phyloP scores from a whole-genome alignment of 2,329 filamentous ascomycete species.

The Metarhizium robertsii region DNA sequence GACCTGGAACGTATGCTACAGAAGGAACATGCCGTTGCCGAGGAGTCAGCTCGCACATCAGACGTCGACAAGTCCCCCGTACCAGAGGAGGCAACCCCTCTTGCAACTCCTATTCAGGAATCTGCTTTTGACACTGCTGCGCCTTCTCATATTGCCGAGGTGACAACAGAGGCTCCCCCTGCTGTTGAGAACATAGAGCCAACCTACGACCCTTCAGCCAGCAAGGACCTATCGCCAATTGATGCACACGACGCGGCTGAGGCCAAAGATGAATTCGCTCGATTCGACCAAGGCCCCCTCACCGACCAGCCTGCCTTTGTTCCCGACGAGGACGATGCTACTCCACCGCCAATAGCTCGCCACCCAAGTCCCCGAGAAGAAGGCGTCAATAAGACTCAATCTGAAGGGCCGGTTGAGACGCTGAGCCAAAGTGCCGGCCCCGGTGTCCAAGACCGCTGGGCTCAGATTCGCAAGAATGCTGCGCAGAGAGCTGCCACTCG shows the following conservation, averaged over 20 bases:
- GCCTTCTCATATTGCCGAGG: background rate
- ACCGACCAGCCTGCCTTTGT: conserved; percentile 78
- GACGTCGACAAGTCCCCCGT: background rate
- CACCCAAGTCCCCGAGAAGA: conserved; percentile 13
- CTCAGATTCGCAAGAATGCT: conserved; percentile 90
- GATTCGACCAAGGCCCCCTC: conserved; percentile 84
- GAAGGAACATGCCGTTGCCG: conserved; percentile 21
- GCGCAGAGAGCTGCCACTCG: conserved; percentile 65
- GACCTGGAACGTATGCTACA: conserved; percentile 44
- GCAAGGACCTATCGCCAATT: conserved; percentile 44
- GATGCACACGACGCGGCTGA: conserved; percentile 50
- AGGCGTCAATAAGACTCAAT: conserved; percentile 8
- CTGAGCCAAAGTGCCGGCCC: conserved; percentile 23
- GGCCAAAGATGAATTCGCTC: conserved; percentile 50
- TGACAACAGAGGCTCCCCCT: background rate
- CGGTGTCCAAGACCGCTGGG: conserved; percentile 69
- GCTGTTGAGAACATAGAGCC: conserved; percentile 10
- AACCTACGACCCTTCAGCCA: conserved; percentile 8
- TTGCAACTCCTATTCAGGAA: background rate
- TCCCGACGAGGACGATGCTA: conserved; percentile 47
- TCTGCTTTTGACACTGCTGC: background rate
- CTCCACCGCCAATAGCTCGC: conserved; percentile 43
- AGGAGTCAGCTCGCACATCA: background rate
- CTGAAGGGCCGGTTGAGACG: conserved; percentile 21
- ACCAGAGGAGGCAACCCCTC: background rate